These are phyloP conservation scores for Dendrobium chrysotoxum DNA, from an alignment of 106 monocot species.

Conservation along the genomic window DNA sequence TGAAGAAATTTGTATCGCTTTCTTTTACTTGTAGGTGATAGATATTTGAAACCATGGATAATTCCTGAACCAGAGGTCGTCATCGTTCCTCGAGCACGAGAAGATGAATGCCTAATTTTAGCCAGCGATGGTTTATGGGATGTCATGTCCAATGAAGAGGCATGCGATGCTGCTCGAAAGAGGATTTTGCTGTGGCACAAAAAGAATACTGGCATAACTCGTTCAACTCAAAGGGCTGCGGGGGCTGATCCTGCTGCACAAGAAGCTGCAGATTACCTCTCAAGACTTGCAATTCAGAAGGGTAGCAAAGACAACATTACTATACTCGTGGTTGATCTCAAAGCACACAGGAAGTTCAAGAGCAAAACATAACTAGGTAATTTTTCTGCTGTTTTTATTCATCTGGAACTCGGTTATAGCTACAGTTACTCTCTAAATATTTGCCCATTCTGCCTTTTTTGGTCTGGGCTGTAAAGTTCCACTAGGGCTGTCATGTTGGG, in stretches of 20 bases:
- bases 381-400: background rate
- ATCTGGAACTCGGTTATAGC: background rate
- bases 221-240: constrained; percentile 11
- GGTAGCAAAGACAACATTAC: constrained; percentile 82
- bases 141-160: constrained; percentile 57
- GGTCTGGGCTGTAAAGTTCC: background rate
- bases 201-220: constrained; percentile 26
- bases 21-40: constrained; percentile 39
- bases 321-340: constrained; percentile 31
- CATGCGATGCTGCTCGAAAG: constrained; percentile 47
- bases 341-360: constrained; percentile 7
- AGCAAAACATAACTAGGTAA: constrained; percentile 4
- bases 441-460: background rate
- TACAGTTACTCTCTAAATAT: background rate
- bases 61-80: constrained; percentile 67
- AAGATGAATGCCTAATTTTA: constrained; percentile 62
- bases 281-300: constrained; percentile 50
- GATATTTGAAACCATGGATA: constrained; percentile 68
- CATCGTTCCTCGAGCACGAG: constrained; percentile 30
- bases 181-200: constrained; percentile 60
- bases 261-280: constrained; percentile 59
- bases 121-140: constrained; percentile 74
- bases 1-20: background rate
- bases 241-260: constrained; percentile 46
- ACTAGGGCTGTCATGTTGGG: background rate